These are phyloP conservation scores for Globisporangium paddicum DNA, from an alignment of 352 stramenopile species.

Conservation along the genomic window DNA sequence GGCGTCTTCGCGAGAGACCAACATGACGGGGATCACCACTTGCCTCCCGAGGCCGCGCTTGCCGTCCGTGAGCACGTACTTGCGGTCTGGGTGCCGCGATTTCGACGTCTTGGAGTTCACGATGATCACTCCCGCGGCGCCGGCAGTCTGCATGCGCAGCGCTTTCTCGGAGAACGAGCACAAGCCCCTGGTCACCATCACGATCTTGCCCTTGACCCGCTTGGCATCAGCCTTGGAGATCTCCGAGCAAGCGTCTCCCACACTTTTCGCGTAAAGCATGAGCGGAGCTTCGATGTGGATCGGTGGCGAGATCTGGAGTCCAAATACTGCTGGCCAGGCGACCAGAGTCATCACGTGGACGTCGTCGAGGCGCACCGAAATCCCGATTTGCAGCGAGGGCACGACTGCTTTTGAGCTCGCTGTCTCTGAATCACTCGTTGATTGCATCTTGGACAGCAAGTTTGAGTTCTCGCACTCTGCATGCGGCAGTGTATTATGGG, in stretches of 20 bases:
- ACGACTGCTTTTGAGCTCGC: neutral
- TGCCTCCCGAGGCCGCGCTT: slow-evolving; percentile 27
- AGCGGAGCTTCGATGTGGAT: slow-evolving; percentile 55
- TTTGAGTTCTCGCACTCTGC: slow-evolving; percentile 55
- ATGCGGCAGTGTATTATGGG: slow-evolving; percentile 4
- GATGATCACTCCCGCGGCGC: slow-evolving; percentile 54
- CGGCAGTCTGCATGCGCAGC: slow-evolving; percentile 48
- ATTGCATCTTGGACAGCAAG: slow-evolving; percentile 16
- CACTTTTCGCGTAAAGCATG: slow-evolving; percentile 28
- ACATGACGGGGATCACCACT: slow-evolving; percentile 65
- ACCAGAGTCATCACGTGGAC: slow-evolving; percentile 64
- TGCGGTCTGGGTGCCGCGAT: slow-evolving; percentile 36
- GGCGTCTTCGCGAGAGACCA: slow-evolving; percentile 54
- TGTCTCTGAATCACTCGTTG: neutral
- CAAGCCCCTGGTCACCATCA: slow-evolving; percentile 60
- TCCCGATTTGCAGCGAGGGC: slow-evolving; percentile 34
- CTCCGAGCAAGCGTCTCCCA: slow-evolving; percentile 45
- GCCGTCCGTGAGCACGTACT: slow-evolving; percentile 68
- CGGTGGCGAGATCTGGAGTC: slow-evolving; percentile 32
- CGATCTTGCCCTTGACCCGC: slow-evolving; percentile 46
- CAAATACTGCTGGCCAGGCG: slow-evolving; percentile 65
- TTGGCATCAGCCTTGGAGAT: slow-evolving; percentile 14
- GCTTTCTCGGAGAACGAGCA: slow-evolving; percentile 83
- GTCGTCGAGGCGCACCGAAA: slow-evolving; percentile 57
- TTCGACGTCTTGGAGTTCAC: slow-evolving; percentile 60